Evolutionary conservation across 2,329 filamentous ascomycete genomes (phyloP), one percentile per base, ranked within the genome.

Genomic region (Stylonectria norvegica): DNA sequence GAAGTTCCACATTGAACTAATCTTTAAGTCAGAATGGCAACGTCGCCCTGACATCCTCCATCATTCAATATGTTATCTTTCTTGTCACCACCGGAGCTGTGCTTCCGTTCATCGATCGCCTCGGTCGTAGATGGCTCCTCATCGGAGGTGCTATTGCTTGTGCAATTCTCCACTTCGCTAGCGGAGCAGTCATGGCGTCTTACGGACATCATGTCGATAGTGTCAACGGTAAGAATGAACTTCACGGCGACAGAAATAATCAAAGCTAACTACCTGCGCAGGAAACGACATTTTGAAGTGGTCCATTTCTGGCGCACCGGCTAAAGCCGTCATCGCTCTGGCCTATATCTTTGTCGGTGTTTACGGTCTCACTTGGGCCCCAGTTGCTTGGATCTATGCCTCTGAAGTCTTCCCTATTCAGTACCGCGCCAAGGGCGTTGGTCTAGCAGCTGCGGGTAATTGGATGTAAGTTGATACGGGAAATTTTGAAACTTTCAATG

Each of bases 41-140:
- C 30, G 43, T 50, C n/a, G 61, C 62, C 3, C 59, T 77, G 2
- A 73, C 70, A 22, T 75, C 71, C 0, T 73, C 73, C 5, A 72
- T 71, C 28, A 75, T 77, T 22, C 72, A 77, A 59, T 77, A 77
- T 34, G 71, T 75, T 20, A 74, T 77, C 38, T 76, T 77, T 61
- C 61, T 77, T 3, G 66, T 74, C 8, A 76, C 72, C 3, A 78
- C 73, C 1, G 71, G 71, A 5, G 43, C 62, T 23, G 69, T 76
- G 19, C 65, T 78, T 7, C 69, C 71, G 3, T 65, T 68, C 31
- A 70, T 78, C 32, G 74, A 77, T 34, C 66, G 65, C 1, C 59
- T 75, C 8, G 72, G 73, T 3, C 71, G 73, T 1, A 66, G 73
- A 16, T 59, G 63, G 20, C 58, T 76, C 1, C 64, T 78, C 4